Conservation (phyloP, 2,329 filamentous ascomycete genomes). For the Ceratocystis smalleyi region DNA sequence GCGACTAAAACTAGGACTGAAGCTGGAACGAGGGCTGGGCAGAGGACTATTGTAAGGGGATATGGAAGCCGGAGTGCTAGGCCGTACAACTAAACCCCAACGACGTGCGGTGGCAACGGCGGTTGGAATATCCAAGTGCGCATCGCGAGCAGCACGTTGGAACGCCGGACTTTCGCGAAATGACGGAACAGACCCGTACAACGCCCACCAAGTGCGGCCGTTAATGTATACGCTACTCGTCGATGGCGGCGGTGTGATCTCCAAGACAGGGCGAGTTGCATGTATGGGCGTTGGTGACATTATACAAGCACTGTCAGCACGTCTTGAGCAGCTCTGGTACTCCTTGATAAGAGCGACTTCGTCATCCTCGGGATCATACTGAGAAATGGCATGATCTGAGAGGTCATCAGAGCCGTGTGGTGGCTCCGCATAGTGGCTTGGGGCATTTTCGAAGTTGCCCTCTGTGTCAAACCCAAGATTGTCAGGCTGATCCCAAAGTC, state of each 20-base stretch:
- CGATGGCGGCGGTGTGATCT: not conserved
- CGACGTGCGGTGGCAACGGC: slow-evolving; percentile 12
- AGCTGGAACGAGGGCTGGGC: not conserved
- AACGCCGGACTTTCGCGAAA: slow-evolving; percentile 11
- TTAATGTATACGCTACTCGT: slow-evolving; percentile 9
- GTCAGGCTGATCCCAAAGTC: slow-evolving; percentile 10
- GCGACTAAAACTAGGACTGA: not conserved
- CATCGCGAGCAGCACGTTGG: slow-evolving; percentile 10
- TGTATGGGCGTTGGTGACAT: not conserved
- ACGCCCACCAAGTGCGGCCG: slow-evolving; percentile 11
- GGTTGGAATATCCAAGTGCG: slow-evolving; percentile 8
- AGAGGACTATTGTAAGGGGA: not conserved
- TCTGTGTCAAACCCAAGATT: not conserved
- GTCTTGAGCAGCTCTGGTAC: not conserved
- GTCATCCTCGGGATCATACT: not conserved
- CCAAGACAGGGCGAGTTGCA: not conserved
- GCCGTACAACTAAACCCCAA: slow-evolving; percentile 13
- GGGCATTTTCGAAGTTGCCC: not conserved
- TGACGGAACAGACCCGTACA: slow-evolving; percentile 11
- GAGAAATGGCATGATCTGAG: not conserved
- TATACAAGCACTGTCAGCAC: slow-evolving; percentile 1
- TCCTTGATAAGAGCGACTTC: not conserved
- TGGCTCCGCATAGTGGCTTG: not conserved
- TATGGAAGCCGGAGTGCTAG: not conserved
- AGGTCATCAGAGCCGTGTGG: not conserved